Conservation (phyloP, 1,284 basidiomycete genomes). For the Termitomyces sp. region DNA sequence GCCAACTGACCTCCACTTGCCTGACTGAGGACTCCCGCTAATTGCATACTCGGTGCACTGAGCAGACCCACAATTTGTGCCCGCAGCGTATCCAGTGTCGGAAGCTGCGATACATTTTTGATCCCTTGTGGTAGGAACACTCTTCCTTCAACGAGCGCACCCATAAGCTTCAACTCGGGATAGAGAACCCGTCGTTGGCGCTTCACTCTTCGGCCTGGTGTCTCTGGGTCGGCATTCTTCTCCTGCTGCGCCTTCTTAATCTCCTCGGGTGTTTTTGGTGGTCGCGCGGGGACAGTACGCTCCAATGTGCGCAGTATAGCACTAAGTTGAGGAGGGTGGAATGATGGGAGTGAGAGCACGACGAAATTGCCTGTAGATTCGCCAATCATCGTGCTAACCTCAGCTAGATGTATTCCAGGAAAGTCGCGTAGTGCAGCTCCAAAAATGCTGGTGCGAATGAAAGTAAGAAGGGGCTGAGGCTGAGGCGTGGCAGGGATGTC, state of each 20-base stretch:
- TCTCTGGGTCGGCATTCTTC: constrained; percentile 55
- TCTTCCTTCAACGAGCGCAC: constrained; percentile 69
- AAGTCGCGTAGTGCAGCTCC: constrained; percentile 65
- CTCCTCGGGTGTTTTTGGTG: constrained; percentile 47
- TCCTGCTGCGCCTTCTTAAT: constrained; percentile 43
- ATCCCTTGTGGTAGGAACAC: constrained; percentile 57
- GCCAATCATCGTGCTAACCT: constrained; percentile 46
- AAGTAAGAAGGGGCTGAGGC: constrained; percentile 47
- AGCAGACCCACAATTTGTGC: constrained; percentile 75
- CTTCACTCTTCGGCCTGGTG: constrained; percentile 64
- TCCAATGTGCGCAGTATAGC: constrained; percentile 66
- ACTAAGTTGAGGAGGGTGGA: constrained; percentile 67
- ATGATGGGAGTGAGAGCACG: constrained; percentile 58
- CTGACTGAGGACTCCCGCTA: constrained; percentile 64
- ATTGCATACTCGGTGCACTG: constrained; percentile 63
- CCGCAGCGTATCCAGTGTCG: constrained; percentile 63
- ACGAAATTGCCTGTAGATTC: constrained; percentile 57
- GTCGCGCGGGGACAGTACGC: constrained; percentile 56
- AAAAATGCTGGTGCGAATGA: constrained; percentile 68
- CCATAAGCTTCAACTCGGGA: constrained; percentile 67
- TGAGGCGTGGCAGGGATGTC: constrained; percentile 31
- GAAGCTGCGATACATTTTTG: constrained; percentile 59
- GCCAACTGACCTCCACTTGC: constrained; percentile 71
- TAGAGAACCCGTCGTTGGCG: constrained; percentile 43
- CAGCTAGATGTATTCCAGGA: constrained; percentile 42